These are phyloP conservation scores for Orychophragmus violaceus DNA, from an alignment of 345 rosid genomes.

Conservation along the genomic window DNA sequence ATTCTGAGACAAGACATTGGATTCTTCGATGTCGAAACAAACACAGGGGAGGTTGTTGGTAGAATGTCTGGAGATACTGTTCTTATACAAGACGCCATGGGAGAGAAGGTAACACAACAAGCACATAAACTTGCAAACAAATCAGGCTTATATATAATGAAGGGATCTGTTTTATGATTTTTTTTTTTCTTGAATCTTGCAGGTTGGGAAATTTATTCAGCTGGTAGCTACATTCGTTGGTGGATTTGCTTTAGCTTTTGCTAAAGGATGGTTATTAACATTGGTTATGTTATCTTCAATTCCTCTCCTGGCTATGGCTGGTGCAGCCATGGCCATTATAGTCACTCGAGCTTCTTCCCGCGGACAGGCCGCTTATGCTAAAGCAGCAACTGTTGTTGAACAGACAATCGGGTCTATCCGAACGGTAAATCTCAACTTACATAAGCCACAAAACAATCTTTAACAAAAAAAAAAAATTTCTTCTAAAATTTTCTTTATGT, in stretches of 20 bases:
- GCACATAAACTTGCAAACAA: not conserved
- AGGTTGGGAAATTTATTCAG: conserved; percentile 89
- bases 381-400: conserved; percentile 65
- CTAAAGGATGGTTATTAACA: conserved; percentile 73
- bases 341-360: conserved; percentile 52
- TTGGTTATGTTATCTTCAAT: conserved; percentile 56
- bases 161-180: not conserved
- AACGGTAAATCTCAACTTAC: conserved; percentile 39
- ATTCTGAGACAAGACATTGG: conserved; percentile 67
- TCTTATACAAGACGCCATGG: conserved; percentile 87
- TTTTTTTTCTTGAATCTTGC: not conserved
- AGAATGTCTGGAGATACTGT: conserved; percentile 92
- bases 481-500: too few relatives aligned
- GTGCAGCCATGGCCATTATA: conserved; percentile 46
- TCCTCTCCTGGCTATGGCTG: conserved; percentile 55
- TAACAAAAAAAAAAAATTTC: not conserved
- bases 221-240: conserved; percentile 58
- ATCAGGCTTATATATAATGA: not conserved
- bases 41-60: conserved; percentile 76
- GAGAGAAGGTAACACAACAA: conserved; percentile 54
- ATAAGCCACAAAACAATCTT: not conserved
- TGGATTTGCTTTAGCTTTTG: conserved; percentile 56
- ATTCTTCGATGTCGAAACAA: conserved; percentile 71
- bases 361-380: conserved; percentile 60
- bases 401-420: conserved; percentile 70